Evolutionary conservation across 192 early-diverging fungal species (phyloP).

Genomic region (Coemansia sp.): DNA sequence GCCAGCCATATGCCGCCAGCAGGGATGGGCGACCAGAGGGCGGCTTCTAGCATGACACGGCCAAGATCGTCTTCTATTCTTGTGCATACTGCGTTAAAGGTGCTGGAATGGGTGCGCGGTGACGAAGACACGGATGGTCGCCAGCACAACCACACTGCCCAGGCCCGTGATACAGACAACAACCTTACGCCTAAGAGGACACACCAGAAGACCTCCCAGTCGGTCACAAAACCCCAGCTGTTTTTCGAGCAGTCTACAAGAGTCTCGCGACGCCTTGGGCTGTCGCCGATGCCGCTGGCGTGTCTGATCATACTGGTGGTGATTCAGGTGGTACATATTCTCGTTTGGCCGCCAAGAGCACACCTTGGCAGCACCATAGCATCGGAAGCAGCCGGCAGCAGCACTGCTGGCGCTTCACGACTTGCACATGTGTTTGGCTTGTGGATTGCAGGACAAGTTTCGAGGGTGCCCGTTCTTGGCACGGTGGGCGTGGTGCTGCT

Average conservation of each 20-base stretch:
- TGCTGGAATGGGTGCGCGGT: slow-evolving; percentile 20
- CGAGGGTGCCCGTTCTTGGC: not conserved
- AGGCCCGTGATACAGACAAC: not conserved
- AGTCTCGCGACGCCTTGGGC: slow-evolving; percentile 52
- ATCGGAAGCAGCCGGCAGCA: not conserved
- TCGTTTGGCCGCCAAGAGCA: slow-evolving; percentile 25
- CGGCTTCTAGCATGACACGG: not conserved
- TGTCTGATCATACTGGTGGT: slow-evolving; percentile 52
- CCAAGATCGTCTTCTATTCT: slow-evolving; percentile 39
- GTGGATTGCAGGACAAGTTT: slow-evolving; percentile 4
- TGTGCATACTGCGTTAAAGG: slow-evolving; percentile 24
- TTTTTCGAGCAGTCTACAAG: slow-evolving; percentile 52
- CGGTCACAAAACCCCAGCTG: slow-evolving; percentile 42
- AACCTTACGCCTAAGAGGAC: slow-evolving; percentile 8
- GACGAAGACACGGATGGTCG: slow-evolving; percentile 8
- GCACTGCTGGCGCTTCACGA: not conserved
- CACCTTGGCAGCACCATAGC: slow-evolving; percentile 3
- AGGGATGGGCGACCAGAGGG: not conserved
- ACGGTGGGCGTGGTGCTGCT: slow-evolving; percentile 12
- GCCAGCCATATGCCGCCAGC: not conserved
- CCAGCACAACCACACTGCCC: not conserved
- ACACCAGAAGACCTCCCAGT: slow-evolving; percentile 26
- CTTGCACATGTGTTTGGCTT: not conserved
- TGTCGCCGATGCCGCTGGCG: slow-evolving; percentile 51
- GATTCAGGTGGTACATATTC: slow-evolving; percentile 37